These are phyloP conservation scores for Globisporangium carolinianum DNA, from an alignment of 352 stramenopile species.

Conservation along the genomic window DNA sequence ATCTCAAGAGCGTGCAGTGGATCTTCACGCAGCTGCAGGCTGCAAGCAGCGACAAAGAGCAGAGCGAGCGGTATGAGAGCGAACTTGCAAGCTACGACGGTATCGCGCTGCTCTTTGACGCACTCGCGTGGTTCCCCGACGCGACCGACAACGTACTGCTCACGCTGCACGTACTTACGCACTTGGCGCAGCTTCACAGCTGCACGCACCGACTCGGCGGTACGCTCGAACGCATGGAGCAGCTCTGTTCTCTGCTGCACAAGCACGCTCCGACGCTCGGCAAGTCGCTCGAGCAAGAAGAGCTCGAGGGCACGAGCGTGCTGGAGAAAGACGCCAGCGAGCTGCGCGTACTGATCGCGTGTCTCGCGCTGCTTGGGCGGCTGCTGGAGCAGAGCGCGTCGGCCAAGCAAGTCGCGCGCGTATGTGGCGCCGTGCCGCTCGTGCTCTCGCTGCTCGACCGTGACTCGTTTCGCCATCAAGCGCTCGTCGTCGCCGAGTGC, in stretches of 20 bases:
- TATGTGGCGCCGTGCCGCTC: conserved; percentile 21
- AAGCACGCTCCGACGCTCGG: conserved; percentile 10
- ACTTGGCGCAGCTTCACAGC: conserved; percentile 18
- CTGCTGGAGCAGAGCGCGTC: conserved; percentile 25
- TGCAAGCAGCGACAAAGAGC: conserved; percentile 11
- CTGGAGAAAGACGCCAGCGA: conserved; percentile 10
- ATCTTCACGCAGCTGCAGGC: conserved; percentile 38
- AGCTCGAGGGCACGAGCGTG: not conserved
- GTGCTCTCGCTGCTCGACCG: conserved; percentile 25
- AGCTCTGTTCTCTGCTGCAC: conserved; percentile 19
- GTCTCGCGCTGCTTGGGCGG: conserved; percentile 13
- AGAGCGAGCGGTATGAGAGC: conserved; percentile 24
- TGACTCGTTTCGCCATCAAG: conserved; percentile 20
- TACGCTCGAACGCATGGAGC: conserved; percentile 14
- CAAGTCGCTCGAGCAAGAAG: conserved; percentile 8
- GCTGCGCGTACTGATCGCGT: conserved; percentile 10
- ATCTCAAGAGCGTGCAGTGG: conserved; percentile 44
- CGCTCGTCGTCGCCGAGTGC: conserved; percentile 33
- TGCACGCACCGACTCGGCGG: conserved; percentile 23
- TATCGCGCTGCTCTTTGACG: conserved; percentile 22
- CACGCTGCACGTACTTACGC: conserved; percentile 22
- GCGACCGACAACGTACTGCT: conserved; percentile 18
- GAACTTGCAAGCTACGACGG: conserved; percentile 22
- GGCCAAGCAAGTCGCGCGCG: conserved; percentile 26
- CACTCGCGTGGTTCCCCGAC: conserved; percentile 17